Evolutionary conservation across 148 eudicot genomes (phyloP), one percentile per base, ranked within the genome.

Genomic region (Linanthus parryae): DNA sequence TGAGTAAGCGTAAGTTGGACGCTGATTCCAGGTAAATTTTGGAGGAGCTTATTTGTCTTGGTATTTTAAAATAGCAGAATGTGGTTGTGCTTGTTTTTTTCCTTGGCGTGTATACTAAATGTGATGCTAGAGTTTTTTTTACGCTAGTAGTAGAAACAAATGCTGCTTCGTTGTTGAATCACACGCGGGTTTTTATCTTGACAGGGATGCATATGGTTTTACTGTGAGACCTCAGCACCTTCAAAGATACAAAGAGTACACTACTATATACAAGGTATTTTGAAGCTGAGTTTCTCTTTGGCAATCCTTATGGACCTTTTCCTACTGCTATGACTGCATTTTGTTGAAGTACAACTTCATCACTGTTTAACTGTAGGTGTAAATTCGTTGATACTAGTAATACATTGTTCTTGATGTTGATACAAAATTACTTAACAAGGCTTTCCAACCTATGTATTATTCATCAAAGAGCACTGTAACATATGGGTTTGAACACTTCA

Each of bases 151-250:
- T 62, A 22, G n/a, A 8, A 1, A 25, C 6, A 14, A 54, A 19
- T 8, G 34, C 50, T 17, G 18, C 23, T 48, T 48, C 27, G 5
- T 26, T 34, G 15, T 53, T 59, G 54, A 31, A 21, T 51, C 19
- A 31, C 37, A 28, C 17, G 56, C 45, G 10, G 45, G 14, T 40
- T 49, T 18, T 65, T 7, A 40, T 61, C 34, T 58, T 65, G 5
- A 44, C 64, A 88, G 96, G 92, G 96, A 88, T 71, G 70, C 92
- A 48, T 88, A 83, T 72, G 96, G 96, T 58, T 88, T 88, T 59
- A 71, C 88, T 68, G 77, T 88, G 73, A 81, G 92, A 73, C 88
- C 96, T 44, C 92, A 88, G 41, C 83, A 88, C 73, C 71, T 76
- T 39, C 85, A 88, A 57, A 70, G 79, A 66, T 88, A 66, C 60